Evolutionary conservation across 2,329 filamentous ascomycete species (phyloP).

Genomic region (Trichophyton benhamiae): DNA sequence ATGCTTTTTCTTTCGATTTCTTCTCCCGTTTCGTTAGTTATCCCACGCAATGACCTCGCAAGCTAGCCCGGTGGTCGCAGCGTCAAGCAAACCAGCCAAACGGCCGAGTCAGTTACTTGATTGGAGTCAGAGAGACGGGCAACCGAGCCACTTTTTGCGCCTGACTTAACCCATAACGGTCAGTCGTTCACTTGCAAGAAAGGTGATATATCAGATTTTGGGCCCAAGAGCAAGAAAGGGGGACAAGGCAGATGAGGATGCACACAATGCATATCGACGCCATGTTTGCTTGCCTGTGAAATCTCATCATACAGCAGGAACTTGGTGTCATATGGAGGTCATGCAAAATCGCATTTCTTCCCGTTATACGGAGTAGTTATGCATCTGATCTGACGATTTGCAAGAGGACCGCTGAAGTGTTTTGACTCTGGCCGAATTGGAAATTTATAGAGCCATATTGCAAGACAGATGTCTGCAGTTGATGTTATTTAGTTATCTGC

Average conservation of each 20-base stretch:
- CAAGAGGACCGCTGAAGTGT: not conserved
- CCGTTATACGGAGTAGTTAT: not conserved
- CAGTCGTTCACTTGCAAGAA: not conserved
- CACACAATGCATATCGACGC: not conserved
- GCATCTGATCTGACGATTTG: not conserved
- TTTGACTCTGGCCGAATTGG: not conserved
- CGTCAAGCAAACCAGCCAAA: not conserved
- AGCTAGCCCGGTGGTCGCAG: not conserved
- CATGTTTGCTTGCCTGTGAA: not conserved
- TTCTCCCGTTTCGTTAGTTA: not conserved
- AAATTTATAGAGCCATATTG: not conserved
- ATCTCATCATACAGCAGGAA: not conserved
- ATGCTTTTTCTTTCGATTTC: not conserved
- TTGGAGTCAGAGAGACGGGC: not conserved
- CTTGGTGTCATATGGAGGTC: not conserved
- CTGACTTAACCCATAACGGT: not conserved
- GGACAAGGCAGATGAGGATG: not conserved
- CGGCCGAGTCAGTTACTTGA: not conserved
- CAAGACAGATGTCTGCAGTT: not conserved
- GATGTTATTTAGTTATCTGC: not conserved
- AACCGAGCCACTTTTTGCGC: not conserved
- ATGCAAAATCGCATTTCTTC: not conserved
- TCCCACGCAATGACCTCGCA: not conserved
- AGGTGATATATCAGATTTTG: slow-evolving; percentile 1
- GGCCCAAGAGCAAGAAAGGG: not conserved